These are phyloP conservation scores for Pleomassaria siparia DNA, from an alignment of 2,329 filamentous ascomycete species.

Conservation along the genomic window DNA sequence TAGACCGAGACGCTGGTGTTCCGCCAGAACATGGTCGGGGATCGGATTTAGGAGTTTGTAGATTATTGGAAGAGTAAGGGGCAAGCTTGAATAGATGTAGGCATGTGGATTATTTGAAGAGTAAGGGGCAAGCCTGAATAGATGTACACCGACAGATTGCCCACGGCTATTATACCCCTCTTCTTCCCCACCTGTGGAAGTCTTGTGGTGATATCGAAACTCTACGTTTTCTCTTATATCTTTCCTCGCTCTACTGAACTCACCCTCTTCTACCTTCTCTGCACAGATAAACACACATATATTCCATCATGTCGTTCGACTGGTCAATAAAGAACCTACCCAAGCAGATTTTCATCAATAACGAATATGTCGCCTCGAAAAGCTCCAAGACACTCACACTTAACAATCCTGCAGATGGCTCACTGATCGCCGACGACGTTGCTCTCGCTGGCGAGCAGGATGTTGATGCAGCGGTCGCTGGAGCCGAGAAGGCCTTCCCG, in stretches of 20 bases:
- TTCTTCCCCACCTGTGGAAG: slow-evolving; percentile 12
- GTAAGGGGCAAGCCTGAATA: slow-evolving; percentile 2
- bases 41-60: slow-evolving; percentile 13
- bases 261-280: slow-evolving; percentile 1
- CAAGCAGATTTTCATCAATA: slow-evolving; percentile 44
- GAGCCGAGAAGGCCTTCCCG: slow-evolving; percentile 53
- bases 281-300: no score
- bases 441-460: slow-evolving; percentile 46
- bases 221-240: not conserved
- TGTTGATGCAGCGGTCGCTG: slow-evolving; percentile 52
- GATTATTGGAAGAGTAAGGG: not conserved
- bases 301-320: slow-evolving; percentile 29
- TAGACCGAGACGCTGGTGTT: slow-evolving; percentile 7
- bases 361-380: slow-evolving; percentile 41
- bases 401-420: slow-evolving; percentile 53
- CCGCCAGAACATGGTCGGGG: not conserved
- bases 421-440: slow-evolving; percentile 54
- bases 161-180: slow-evolving; percentile 16
- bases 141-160: slow-evolving; percentile 4
- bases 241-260: not conserved
- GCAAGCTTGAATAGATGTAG: not conserved
- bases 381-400: slow-evolving; percentile 51
- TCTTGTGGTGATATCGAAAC: not conserved
- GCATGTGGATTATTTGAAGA: no score
- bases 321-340: slow-evolving; percentile 41